Conservation (phyloP, 345 rosid genomes). For the Sonneratia caseolaris region DNA sequence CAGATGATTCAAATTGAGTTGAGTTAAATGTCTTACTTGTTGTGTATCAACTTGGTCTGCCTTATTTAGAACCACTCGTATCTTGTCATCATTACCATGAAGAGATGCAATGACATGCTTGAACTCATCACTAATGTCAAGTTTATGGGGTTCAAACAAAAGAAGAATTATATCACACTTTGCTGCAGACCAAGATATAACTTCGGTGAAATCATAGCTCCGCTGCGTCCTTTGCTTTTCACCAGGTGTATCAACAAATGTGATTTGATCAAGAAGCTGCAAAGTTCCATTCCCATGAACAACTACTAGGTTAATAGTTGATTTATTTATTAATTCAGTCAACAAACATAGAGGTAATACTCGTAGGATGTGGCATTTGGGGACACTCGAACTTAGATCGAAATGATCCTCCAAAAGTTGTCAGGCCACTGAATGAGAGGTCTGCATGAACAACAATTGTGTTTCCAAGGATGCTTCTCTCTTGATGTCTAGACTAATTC, state of each 20-base stretch:
- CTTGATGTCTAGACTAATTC: conserved; percentile 73
- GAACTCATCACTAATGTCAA: conserved; percentile 90
- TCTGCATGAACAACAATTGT: conserved; percentile 90
- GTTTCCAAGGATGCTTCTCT: conserved; percentile 61
- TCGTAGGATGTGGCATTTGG: conserved; percentile 91
- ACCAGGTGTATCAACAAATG: conserved; percentile 93
- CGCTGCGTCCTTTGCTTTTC: conserved; percentile 90
- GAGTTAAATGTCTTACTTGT: conserved; percentile 32
- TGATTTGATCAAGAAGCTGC: conserved; percentile 82
- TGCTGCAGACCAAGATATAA: conserved; percentile 92
- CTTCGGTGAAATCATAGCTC: conserved; percentile 85
- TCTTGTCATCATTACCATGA: conserved; percentile 90
- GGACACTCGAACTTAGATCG: conserved; percentile 83
- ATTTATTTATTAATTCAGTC: background rate
- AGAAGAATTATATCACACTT: conserved; percentile 92
- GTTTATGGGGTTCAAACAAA: conserved; percentile 93
- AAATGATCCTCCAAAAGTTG: conserved; percentile 87
- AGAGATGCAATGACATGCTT: conserved; percentile 79
- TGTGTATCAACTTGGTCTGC: conserved; percentile 97
- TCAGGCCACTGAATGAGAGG: conserved; percentile 70
- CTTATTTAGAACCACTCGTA: conserved; percentile 86
- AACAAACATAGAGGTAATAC: conserved; percentile 4
- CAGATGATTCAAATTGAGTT: background rate
- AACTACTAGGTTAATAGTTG: background rate
- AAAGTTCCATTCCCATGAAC: background rate